Conservation (phyloP, 495 filamentous ascomycete species). For the Penicillium ochrochloron region DNA sequence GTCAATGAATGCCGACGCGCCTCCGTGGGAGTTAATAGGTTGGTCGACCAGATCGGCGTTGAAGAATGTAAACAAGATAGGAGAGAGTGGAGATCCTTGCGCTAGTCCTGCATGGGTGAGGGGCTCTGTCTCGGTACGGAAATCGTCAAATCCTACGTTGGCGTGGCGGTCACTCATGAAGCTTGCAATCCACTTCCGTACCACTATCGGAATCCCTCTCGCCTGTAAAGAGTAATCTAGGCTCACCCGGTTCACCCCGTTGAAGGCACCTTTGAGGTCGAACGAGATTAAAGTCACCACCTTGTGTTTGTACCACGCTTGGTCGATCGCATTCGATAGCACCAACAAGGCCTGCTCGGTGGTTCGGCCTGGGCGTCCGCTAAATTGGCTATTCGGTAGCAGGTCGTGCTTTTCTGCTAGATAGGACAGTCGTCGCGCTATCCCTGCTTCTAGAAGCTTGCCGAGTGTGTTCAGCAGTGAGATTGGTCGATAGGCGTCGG, state of each 20-base stretch:
- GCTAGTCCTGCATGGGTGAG: constrained; percentile 15
- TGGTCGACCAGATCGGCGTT: constrained; percentile 35
- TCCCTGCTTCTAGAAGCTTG: constrained; percentile 34
- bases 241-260: constrained; percentile 30
- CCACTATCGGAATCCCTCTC: constrained; percentile 25
- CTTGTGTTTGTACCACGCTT: constrained; percentile 27
- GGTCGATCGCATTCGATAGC: constrained; percentile 31
- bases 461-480: constrained; percentile 35
- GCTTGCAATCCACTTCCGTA: constrained; percentile 28
- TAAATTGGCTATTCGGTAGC: constrained; percentile 32
- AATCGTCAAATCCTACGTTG: constrained; percentile 35
- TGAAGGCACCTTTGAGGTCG: constrained; percentile 37
- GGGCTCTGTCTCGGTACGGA: not conserved
- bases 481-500: constrained; percentile 31
- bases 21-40: constrained; percentile 23
- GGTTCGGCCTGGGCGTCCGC: constrained; percentile 27
- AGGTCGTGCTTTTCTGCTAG: constrained; percentile 28
- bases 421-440: constrained; percentile 28
- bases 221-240: constrained; percentile 25
- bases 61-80: constrained; percentile 36
- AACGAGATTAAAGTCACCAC: constrained; percentile 30
- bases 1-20: constrained; percentile 33
- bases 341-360: constrained; percentile 33
- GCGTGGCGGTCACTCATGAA: constrained; percentile 31
- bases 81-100: constrained; percentile 34